These are phyloP conservation scores for Chenopodium album DNA, from an alignment of 148 eudicot species.

Conservation along the genomic window DNA sequence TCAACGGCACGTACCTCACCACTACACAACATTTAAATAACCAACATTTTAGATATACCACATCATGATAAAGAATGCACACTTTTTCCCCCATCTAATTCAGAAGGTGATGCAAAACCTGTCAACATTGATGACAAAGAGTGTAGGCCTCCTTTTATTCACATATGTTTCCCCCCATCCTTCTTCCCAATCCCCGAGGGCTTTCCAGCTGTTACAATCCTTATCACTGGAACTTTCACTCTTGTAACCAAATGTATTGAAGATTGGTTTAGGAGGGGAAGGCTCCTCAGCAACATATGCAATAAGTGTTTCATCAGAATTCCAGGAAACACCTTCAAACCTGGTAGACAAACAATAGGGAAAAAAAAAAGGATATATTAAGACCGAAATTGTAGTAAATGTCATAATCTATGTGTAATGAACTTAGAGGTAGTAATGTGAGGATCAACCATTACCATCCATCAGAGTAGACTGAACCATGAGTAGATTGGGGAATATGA, in stretches of 20 bases:
- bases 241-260: constrained; percentile 55
- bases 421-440: not conserved
- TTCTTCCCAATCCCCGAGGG: constrained; percentile 83
- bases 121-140: constrained; percentile 64
- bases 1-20: constrained; percentile 75
- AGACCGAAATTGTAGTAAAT: not conserved
- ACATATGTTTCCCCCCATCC: constrained; percentile 91
- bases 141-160: constrained; percentile 78
- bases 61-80: not conserved
- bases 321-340: constrained; percentile 99
- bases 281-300: constrained; percentile 98
- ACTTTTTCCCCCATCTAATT: not conserved
- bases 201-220: constrained; percentile 86
- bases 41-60: not conserved
- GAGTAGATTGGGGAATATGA: constrained; percentile 62
- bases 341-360: constrained; percentile 29
- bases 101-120: constrained; percentile 46
- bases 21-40: constrained; percentile 38
- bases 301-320: constrained; percentile 68
- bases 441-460: constrained; percentile 63
- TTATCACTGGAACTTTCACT: constrained; percentile 57
- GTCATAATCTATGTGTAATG: not conserved
- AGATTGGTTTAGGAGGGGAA: constrained; percentile 58
- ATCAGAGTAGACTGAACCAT: constrained; percentile 81
- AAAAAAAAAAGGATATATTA: not conserved